Evolutionary conservation across 352 stramenopile species (phyloP), one percentile per base, ranked within the genome.

Genomic region (Phytophthora kernoviae): DNA sequence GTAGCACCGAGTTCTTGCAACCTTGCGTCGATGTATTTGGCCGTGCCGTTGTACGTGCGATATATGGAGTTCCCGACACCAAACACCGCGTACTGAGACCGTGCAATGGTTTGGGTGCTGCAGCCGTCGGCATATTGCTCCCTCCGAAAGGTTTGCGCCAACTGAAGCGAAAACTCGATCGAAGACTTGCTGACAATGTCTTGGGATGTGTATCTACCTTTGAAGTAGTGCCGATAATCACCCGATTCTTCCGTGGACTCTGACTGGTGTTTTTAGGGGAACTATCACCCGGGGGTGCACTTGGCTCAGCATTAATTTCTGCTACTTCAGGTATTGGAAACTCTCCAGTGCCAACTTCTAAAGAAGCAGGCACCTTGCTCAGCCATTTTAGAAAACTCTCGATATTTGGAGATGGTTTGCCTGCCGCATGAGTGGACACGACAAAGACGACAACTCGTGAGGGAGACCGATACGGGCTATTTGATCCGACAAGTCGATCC

Each of bases 1-100:
- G 72, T 70, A 5, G 43, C 94, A 12, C 94, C 93, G 5, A 96
- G 66, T 36, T 83, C 76, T 15, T 85, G 78, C 4, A 99, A 58
- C 14, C 77, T 68, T 18, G 64, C 24, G 68, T 99, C 79, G 15
- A 96, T 75, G 22, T 87, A 91, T 58, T 96, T 97, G 12, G 88
- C 92, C 67, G 96, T 97, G 24, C 82, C 78, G 75, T 98, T 98
- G 77, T 89, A 99, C 37, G 98, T 90, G 48, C 98, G 86, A 65
- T 99, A 99, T 61, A 96, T 77, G 10, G 69, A 92, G 70, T 98
- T 98, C 1, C 96, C 96, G 2, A 99, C 75, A 24, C 94, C 96
- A 81, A 99, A 99, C 7, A 72, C 63, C 15, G 58, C 46, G 41
- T 64, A 68, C 4, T 62, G 58, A 66, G 22, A 12, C 58, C 54